Conservation (phyloP, 2,329 filamentous ascomycete genomes). For the Orbilia javanica region DNA sequence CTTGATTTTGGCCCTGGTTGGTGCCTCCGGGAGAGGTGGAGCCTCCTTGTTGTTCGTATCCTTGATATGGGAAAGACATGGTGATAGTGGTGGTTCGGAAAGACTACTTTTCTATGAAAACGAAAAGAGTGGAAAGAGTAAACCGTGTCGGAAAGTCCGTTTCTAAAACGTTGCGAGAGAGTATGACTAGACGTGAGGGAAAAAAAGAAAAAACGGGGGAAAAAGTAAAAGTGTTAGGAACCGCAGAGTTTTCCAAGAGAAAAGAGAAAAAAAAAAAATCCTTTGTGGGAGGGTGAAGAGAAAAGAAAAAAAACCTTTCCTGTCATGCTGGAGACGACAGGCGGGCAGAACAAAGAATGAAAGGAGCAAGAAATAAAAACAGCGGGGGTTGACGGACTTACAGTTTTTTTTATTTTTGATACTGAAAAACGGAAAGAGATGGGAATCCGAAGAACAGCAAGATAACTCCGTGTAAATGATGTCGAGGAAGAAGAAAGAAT, state of each 20-base stretch:
- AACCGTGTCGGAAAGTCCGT: conserved; percentile 46
- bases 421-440: conserved; percentile 56
- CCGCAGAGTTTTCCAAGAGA: background rate
- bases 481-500: conserved; percentile 58
- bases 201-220: background rate
- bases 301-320: background rate
- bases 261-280: conserved; percentile 6
- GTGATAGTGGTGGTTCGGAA: conserved; percentile 20
- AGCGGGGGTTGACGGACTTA: conserved; percentile 36
- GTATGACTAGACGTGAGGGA: conserved; percentile 25
- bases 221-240: conserved; percentile 16
- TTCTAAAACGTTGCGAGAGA: conserved; percentile 33
- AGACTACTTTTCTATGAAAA: conserved; percentile 53
- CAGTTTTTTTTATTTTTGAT: conserved; percentile 48
- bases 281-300: conserved; percentile 24
- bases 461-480: conserved; percentile 60
- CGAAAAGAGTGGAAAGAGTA: conserved; percentile 51
- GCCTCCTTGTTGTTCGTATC: conserved; percentile 60
- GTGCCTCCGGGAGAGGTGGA: conserved; percentile 62
- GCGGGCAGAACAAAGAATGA: background rate
- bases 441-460: conserved; percentile 58
- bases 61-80: conserved; percentile 62
- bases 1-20: conserved; percentile 59
- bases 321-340: background rate
- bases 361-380: background rate